Percentiles rank a stretch among this genome's conserved stretches.
Conservation (phyloP, 495 filamentous ascomycete genomes). For the Beverwykella pulmonaria region DNA sequence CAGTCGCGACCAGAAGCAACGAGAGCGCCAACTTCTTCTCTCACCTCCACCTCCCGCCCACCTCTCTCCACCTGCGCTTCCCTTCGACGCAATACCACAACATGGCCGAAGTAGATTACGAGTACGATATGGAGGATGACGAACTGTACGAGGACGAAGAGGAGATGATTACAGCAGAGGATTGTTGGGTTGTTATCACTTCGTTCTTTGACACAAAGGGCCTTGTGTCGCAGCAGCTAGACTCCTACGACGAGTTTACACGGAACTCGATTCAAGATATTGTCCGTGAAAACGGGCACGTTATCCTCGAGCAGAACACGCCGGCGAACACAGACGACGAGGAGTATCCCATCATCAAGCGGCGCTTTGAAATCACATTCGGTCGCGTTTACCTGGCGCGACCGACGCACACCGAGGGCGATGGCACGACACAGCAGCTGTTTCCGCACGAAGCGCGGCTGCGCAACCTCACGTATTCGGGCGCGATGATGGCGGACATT, state of each 20-base stretch:
- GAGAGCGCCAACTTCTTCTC: neutral
- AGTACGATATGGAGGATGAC: constrained; percentile 25
- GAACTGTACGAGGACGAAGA: constrained; percentile 70
- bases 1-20: neutral
- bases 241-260: constrained; percentile 98
- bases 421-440: constrained; percentile 79
- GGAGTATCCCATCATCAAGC: constrained; percentile 70
- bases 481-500: constrained; percentile 84
- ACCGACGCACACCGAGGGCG: constrained; percentile 87
- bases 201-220: constrained; percentile 95
- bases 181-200: constrained; percentile 96
- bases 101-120: constrained; percentile 33
- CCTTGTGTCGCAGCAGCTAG: constrained; percentile 94
- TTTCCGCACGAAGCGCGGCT: constrained; percentile 90
- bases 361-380: constrained; percentile 92
- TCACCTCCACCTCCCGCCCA: neutral
- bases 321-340: constrained; percentile 67
- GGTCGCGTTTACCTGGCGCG: constrained; percentile 79
- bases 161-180: constrained; percentile 80
- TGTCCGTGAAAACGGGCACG: constrained; percentile 81
- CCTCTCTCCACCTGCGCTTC: neutral
- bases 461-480: constrained; percentile 92
- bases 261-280: constrained; percentile 89
- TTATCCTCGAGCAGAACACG: constrained; percentile 85
- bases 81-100: neutral